Percentiles rank a stretch among this genome's conserved stretches.
phyloP scores from a whole-genome alignment of 331 rosid genomes.

The Malus hybrid region DNA sequence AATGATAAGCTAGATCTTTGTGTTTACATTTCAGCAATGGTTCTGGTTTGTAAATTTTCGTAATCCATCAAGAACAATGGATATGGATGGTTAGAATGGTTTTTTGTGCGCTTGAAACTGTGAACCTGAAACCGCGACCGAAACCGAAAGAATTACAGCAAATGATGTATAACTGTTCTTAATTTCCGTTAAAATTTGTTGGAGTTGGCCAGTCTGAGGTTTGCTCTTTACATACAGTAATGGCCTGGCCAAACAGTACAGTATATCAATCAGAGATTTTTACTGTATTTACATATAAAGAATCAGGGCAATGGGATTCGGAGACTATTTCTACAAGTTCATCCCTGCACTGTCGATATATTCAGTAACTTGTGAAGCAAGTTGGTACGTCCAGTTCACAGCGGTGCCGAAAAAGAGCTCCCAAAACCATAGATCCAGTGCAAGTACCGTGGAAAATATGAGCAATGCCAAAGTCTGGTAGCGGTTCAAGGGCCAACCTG shows the following conservation, averaged over 20 bases:
- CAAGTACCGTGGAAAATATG: constrained; percentile 72
- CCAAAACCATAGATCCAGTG: constrained; percentile 93
- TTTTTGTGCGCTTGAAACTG: too few species aligned
- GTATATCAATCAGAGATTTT: not conserved
- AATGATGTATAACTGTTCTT: too few species aligned
- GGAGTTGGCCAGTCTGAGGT: too few species aligned
- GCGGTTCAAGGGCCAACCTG: constrained; percentile 93
- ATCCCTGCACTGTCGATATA: constrained; percentile 38
- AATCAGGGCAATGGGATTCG: not conserved
- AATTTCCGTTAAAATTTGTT: too few species aligned
- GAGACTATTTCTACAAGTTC: not conserved
- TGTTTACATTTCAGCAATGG: not conserved
- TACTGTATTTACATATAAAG: constrained; percentile 28
- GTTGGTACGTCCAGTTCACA: constrained; percentile 47
- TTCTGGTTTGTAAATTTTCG: not conserved
- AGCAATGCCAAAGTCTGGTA: constrained; percentile 86
- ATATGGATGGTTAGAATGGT: too few species aligned
- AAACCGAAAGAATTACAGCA: too few species aligned
- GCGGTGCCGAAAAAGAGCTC: constrained; percentile 73
- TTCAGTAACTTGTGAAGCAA: constrained; percentile 34
- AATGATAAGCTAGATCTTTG: not conserved
- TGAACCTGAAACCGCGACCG: too few species aligned
- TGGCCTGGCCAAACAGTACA: too few species aligned
- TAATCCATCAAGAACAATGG: too few species aligned
- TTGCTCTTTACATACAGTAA: too few species aligned